phyloP scores from a whole-genome alignment of 768 basidiomycete species.

The Trametes elegans region DNA sequence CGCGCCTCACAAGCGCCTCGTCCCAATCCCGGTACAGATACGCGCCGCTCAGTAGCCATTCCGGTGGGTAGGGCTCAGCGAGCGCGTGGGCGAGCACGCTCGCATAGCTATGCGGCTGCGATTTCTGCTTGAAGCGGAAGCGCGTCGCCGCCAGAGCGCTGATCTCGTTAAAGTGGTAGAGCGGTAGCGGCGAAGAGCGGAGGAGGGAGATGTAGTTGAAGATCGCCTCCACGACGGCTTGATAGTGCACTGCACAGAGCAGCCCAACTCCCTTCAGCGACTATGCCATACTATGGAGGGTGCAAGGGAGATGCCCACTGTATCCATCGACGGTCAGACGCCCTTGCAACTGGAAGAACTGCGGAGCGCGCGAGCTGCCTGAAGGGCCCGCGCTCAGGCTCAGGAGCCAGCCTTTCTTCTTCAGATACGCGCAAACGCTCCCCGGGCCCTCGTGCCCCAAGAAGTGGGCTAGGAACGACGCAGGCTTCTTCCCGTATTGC shows the following conservation, averaged over 20 bases:
- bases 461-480: constrained; percentile 43
- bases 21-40: constrained; percentile 22
- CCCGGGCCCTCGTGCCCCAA: constrained; percentile 52
- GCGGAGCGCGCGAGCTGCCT: constrained; percentile 33
- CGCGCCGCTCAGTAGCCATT: constrained; percentile 17
- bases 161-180: constrained; percentile 43
- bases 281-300: not conserved
- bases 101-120: constrained; percentile 41
- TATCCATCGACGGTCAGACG: constrained; percentile 50
- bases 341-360: constrained; percentile 43
- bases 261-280: not conserved
- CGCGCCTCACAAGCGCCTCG: constrained; percentile 22
- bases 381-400: constrained; percentile 31
- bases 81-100: constrained; percentile 34
- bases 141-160: constrained; percentile 40
- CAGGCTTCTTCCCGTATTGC: constrained; percentile 41
- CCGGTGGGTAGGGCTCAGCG: constrained; percentile 19
- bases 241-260: constrained; percentile 35
- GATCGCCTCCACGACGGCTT: constrained; percentile 39
- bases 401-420: constrained; percentile 44
- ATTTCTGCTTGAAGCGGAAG: constrained; percentile 49
- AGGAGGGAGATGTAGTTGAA: constrained; percentile 41
- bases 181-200: constrained; percentile 21
- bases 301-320: constrained; percentile 30
- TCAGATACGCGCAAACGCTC: constrained; percentile 48